These are phyloP conservation scores for Linaria vulgaris DNA, from an alignment of 257 asterid species.

Conservation along the genomic window DNA sequence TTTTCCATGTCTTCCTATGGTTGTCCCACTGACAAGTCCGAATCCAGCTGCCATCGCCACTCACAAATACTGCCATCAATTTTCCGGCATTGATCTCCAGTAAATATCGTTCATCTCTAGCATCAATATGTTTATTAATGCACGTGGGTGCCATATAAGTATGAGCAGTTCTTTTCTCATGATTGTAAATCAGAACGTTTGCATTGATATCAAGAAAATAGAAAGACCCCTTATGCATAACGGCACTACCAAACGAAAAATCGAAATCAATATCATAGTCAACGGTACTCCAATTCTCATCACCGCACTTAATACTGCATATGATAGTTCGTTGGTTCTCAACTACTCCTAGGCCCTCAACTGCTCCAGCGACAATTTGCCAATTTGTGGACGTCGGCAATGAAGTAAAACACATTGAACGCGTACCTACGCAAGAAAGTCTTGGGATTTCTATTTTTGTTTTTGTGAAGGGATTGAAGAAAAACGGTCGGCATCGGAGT, in stretches of 20 bases:
- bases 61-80: no score
- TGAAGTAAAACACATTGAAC: slow-evolving; percentile 7
- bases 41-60: no score
- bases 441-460: background rate
- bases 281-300: background rate
- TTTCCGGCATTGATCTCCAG: no score
- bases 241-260: background rate
- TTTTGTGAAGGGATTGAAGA: slow-evolving; percentile 12
- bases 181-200: background rate
- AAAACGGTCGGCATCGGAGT: background rate
- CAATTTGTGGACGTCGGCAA: slow-evolving; percentile 6
- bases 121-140: no score
- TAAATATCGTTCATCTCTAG: no score
- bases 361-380: background rate
- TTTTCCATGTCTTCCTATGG: no score
- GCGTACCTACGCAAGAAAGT: background rate
- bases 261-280: background rate
- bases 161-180: no score
- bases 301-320: background rate
- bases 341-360: background rate
- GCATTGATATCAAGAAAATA: slow-evolving; percentile 1
- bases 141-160: background rate
- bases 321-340: background rate
- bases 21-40: no score
- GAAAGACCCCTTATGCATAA: background rate